phyloP scores from a whole-genome alignment of 768 basidiomycete species.

The Hericium erinaceus region DNA sequence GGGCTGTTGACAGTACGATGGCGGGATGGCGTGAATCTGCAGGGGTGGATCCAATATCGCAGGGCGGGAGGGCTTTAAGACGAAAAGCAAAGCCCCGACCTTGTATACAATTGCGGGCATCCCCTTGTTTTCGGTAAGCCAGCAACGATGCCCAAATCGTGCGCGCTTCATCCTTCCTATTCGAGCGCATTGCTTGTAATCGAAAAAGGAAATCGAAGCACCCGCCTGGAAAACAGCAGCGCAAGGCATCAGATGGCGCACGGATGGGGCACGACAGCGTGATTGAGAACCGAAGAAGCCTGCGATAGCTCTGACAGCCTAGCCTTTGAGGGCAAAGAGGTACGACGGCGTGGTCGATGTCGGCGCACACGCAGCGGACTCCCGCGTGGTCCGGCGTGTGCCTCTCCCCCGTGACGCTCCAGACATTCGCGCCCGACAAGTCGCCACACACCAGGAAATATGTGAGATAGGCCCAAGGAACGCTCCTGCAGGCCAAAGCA shows the following conservation, averaged over 20 bases:
- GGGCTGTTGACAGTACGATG: not conserved
- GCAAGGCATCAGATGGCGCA: not conserved
- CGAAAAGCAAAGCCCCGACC: not conserved
- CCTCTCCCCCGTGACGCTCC: not conserved
- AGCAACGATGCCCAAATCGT: not conserved
- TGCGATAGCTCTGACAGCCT: not conserved
- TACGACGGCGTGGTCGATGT: not conserved
- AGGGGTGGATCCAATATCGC: not conserved
- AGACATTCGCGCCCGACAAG: not conserved
- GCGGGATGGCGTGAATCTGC: not conserved
- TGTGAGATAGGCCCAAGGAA: no score
- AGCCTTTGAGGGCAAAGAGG: not conserved
- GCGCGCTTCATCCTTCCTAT: slow-evolving; percentile 7
- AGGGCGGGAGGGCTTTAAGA: slow-evolving; percentile 1
- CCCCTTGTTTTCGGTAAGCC: slow-evolving; percentile 9
- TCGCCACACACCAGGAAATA: no score
- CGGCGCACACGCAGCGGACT: not conserved
- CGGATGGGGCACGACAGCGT: not conserved
- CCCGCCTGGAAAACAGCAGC: not conserved
- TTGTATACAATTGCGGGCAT: slow-evolving; percentile 7
- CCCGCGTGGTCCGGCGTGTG: not conserved
- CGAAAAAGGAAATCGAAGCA: slow-evolving; percentile 5
- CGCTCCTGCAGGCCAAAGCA: not conserved
- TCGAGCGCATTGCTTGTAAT: slow-evolving; percentile 5
- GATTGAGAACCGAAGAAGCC: not conserved